These are phyloP conservation scores for Arctostaphylos glauca DNA, from an alignment of 148 eudicot genomes.

Conservation along the genomic window DNA sequence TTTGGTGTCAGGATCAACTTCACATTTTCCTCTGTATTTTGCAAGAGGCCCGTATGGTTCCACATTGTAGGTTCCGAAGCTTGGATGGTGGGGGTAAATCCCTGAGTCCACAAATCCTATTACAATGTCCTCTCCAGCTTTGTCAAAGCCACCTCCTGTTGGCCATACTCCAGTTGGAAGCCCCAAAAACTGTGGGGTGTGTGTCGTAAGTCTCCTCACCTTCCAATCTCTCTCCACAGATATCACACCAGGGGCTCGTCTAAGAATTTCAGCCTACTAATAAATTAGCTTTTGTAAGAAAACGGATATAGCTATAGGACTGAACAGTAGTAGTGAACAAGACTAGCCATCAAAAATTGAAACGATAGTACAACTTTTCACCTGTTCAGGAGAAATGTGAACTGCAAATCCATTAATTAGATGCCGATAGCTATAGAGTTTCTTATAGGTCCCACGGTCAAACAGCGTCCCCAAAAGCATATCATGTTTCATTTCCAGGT, in stretches of 20 bases:
- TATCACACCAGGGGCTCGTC: conserved; percentile 83
- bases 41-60: conserved; percentile 84
- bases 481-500: conserved; percentile 90
- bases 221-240: conserved; percentile 96
- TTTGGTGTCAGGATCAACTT: conserved; percentile 69
- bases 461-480: conserved; percentile 85
- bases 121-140: conserved; percentile 89
- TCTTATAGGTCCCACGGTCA: conserved; percentile 70
- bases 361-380: conserved; percentile 32
- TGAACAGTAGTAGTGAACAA: neutral
- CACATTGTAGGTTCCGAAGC: conserved; percentile 61
- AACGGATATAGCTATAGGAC: conserved; percentile 15
- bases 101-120: conserved; percentile 96
- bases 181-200: conserved; percentile 95
- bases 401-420: conserved; percentile 93
- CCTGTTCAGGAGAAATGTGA: conserved; percentile 88
- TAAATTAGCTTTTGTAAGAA: conserved; percentile 43
- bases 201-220: conserved; percentile 88
- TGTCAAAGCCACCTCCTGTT: conserved; percentile 84
- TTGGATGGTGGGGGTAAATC: conserved; percentile 81
- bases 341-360: neutral
- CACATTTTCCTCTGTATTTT: conserved; percentile 90
- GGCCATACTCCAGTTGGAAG: conserved; percentile 99
- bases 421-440: conserved; percentile 87
- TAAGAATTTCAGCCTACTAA: conserved; percentile 92